These are phyloP conservation scores for Halophytophthora batemanensis DNA, from an alignment of 352 stramenopile species.

Conservation along the genomic window DNA sequence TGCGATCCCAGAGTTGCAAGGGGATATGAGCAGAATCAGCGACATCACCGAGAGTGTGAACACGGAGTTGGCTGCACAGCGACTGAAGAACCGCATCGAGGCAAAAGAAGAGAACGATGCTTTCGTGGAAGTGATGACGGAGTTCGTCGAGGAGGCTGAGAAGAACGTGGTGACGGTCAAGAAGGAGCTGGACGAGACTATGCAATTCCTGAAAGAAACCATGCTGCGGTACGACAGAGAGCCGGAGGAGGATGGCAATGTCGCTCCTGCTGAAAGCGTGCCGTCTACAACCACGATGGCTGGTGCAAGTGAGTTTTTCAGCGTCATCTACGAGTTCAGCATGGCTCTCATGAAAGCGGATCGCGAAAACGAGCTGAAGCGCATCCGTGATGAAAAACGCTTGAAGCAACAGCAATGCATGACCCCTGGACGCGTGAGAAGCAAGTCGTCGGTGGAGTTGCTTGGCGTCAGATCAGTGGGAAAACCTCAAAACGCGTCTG, in stretches of 20 bases:
- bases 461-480: slow-evolving; percentile 12
- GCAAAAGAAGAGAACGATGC: slow-evolving; percentile 54
- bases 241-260: slow-evolving; percentile 13
- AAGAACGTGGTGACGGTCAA: slow-evolving; percentile 34
- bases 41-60: slow-evolving; percentile 63
- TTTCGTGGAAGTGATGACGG: slow-evolving; percentile 65
- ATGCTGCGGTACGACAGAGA: slow-evolving; percentile 64
- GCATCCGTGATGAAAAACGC: slow-evolving; percentile 60
- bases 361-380: slow-evolving; percentile 72
- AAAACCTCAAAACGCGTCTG: slow-evolving; percentile 4
- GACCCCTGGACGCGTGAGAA: slow-evolving; percentile 31
- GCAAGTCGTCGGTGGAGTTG: slow-evolving; percentile 24
- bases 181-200: slow-evolving; percentile 41
- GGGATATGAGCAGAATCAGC: slow-evolving; percentile 60
- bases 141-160: slow-evolving; percentile 48
- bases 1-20: slow-evolving; percentile 65
- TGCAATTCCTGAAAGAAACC: slow-evolving; percentile 47
- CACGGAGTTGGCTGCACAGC: slow-evolving; percentile 59
- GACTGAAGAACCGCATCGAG: slow-evolving; percentile 76
- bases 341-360: slow-evolving; percentile 71
- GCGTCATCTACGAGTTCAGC: slow-evolving; percentile 76
- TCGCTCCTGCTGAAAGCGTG: slow-evolving; percentile 4
- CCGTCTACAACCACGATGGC: slow-evolving; percentile 29
- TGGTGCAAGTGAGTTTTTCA: slow-evolving; percentile 64
- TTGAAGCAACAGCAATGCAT: slow-evolving; percentile 55